Evolutionary conservation across 2,329 filamentous ascomycete species (phyloP).

Genomic region (Myotisia sp.): DNA sequence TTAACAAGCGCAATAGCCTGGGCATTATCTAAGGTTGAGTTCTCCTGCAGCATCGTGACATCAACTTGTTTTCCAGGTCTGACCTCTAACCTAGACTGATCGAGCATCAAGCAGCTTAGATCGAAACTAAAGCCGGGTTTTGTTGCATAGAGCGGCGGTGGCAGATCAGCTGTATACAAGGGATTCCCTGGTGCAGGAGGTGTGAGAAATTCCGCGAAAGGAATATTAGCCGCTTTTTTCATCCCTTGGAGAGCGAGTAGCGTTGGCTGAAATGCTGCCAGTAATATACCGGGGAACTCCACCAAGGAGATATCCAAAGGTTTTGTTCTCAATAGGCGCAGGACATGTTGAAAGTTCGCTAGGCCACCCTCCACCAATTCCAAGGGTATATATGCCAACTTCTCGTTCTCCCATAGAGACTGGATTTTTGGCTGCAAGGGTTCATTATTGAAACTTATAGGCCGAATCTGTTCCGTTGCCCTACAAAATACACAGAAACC

Average conservation of each 20-base stretch:
- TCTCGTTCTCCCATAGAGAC: constrained; percentile 16
- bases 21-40: constrained; percentile 39
- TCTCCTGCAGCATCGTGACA: constrained; percentile 16
- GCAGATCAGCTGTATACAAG: constrained; percentile 4
- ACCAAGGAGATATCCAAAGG: constrained; percentile 33
- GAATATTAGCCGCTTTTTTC: constrained; percentile 30
- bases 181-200: constrained; percentile 12
- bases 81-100: background rate
- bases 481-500: constrained; percentile 15
- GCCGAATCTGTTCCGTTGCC: background rate
- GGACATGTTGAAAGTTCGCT: constrained; percentile 7
- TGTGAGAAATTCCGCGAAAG: constrained; percentile 37
- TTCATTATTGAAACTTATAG: background rate
- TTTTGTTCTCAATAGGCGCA: no score
- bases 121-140: constrained; percentile 13
- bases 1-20: constrained; percentile 10
- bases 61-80: constrained; percentile 19
- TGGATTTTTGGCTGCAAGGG: background rate
- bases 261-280: constrained; percentile 45
- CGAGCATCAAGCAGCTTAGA: constrained; percentile 10
- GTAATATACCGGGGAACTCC: constrained; percentile 48
- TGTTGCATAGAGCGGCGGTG: constrained; percentile 14
- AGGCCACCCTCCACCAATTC: constrained; percentile 18
- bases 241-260: constrained; percentile 43
- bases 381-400: constrained; percentile 19